phyloP scores from a whole-genome alignment of 805 yeast genomes.

The Ogataea paradorogensis region DNA sequence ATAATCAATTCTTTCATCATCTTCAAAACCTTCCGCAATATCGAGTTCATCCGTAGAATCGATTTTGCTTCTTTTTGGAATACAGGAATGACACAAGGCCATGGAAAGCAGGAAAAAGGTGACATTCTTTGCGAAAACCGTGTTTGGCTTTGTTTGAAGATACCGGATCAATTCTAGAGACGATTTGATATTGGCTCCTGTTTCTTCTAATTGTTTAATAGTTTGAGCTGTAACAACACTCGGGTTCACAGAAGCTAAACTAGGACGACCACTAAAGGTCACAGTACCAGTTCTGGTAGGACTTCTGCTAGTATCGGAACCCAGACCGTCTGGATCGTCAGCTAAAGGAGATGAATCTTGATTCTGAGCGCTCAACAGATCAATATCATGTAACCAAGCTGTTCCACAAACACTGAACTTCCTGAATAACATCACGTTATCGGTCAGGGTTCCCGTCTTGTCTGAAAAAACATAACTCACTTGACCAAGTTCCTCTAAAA shows the following conservation, averaged over 20 bases:
- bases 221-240: slow-evolving; percentile 29
- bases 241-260: slow-evolving; percentile 44
- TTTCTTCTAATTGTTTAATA: slow-evolving; percentile 40
- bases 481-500: slow-evolving; percentile 94
- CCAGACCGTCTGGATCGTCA: not conserved
- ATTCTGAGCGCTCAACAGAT: slow-evolving; percentile 35
- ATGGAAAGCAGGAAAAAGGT: slow-evolving; percentile 76
- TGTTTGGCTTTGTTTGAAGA: slow-evolving; percentile 68
- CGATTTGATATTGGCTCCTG: slow-evolving; percentile 40
- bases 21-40: slow-evolving; percentile 20
- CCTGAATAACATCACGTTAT: slow-evolving; percentile 88
- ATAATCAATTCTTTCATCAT: slow-evolving; percentile 58
- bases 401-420: slow-evolving; percentile 85
- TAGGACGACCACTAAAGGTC: slow-evolving; percentile 49
- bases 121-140: slow-evolving; percentile 67
- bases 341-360: slow-evolving; percentile 7
- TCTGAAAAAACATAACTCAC: slow-evolving; percentile 93
- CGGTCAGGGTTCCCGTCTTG: slow-evolving; percentile 96
- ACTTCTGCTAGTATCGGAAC: slow-evolving; percentile 4
- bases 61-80: slow-evolving; percentile 54
- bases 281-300: slow-evolving; percentile 20
- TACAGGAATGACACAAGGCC: slow-evolving; percentile 87
- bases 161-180: slow-evolving; percentile 67
- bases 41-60: slow-evolving; percentile 13
- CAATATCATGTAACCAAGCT: slow-evolving; percentile 83